Conservation (phyloP, 2,329 filamentous ascomycete species). For the Fusarium phyllophilum region DNA sequence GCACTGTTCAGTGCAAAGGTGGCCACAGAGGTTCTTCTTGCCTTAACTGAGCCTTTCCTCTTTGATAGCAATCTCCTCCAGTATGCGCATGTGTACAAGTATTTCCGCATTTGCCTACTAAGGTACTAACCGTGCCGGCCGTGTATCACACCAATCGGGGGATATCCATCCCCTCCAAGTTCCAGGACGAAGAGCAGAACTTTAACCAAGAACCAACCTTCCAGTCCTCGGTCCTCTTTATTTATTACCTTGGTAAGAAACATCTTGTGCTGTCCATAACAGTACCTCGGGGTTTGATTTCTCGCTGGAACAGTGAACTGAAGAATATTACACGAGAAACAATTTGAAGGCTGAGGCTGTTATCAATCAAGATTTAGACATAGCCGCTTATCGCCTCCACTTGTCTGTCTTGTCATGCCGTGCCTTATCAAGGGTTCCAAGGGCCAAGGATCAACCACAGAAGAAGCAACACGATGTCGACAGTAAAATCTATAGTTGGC, state of each 20-base stretch:
- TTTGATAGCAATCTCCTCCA: background rate
- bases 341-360: background rate
- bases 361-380: conserved; percentile 11
- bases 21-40: conserved; percentile 27
- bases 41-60: conserved; percentile 1
- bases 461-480: background rate
- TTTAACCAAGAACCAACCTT: background rate
- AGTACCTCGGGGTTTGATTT: background rate
- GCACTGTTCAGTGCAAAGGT: background rate
- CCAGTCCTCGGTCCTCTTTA: background rate
- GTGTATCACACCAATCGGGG: conserved; percentile 13
- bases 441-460: conserved; percentile 7
- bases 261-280: background rate
- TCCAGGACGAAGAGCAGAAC: background rate
- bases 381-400: conserved; percentile 11
- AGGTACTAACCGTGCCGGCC: background rate
- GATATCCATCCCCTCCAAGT: conserved; percentile 9
- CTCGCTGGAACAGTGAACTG: background rate
- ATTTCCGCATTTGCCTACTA: background rate
- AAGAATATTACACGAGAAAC: no score
- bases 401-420: background rate
- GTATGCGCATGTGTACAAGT: background rate
- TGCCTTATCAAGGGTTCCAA: conserved; percentile 1
- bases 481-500: conserved; percentile 13
- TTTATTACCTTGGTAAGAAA: background rate